phyloP scores from a whole-genome alignment of 228 moss, liverwort and hornwort species.

The Sphagnum fallax region DNA sequence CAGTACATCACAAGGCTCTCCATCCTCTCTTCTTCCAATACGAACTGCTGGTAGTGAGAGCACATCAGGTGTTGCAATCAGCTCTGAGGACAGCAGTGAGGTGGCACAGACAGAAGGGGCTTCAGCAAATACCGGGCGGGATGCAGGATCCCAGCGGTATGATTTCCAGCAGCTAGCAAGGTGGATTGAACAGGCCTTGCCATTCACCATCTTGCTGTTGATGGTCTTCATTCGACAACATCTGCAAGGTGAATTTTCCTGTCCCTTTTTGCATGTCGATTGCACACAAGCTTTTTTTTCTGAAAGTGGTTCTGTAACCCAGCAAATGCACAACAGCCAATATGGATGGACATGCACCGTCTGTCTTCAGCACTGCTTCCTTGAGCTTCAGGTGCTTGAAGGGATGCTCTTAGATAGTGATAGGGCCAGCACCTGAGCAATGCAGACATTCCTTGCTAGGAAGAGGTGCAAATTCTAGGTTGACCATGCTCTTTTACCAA shows the following conservation, averaged over 20 bases:
- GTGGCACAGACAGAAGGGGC: conserved; percentile 45
- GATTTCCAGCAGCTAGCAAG: conserved; percentile 95
- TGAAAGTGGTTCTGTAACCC: too few relatives aligned
- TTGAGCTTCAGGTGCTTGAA: too few relatives aligned
- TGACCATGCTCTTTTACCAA: too few relatives aligned
- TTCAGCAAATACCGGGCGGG: conserved; percentile 64
- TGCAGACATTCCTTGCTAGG: too few relatives aligned
- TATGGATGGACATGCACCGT: too few relatives aligned
- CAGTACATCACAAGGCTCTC: conserved; percentile 49
- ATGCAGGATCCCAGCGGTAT: conserved; percentile 75
- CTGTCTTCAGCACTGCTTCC: too few relatives aligned
- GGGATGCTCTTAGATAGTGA: too few relatives aligned
- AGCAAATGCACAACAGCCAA: too few relatives aligned
- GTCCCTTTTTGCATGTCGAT: background rate
- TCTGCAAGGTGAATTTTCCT: conserved; percentile 51
- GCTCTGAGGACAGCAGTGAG: conserved; percentile 66
- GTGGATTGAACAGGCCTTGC: conserved; percentile 97
- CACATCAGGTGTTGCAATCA: conserved; percentile 34
- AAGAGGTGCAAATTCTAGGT: too few relatives aligned
- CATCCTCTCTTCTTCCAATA: conserved; percentile 75
- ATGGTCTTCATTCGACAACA: conserved; percentile 99
- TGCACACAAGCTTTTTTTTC: too few relatives aligned
- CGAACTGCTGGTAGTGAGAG: conserved; percentile 57
- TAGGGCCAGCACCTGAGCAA: too few relatives aligned
- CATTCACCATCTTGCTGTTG: conserved; percentile 83